phyloP scores from a whole-genome alignment of 2,329 filamentous ascomycete species.

The Pseudocercospora cruenta region DNA sequence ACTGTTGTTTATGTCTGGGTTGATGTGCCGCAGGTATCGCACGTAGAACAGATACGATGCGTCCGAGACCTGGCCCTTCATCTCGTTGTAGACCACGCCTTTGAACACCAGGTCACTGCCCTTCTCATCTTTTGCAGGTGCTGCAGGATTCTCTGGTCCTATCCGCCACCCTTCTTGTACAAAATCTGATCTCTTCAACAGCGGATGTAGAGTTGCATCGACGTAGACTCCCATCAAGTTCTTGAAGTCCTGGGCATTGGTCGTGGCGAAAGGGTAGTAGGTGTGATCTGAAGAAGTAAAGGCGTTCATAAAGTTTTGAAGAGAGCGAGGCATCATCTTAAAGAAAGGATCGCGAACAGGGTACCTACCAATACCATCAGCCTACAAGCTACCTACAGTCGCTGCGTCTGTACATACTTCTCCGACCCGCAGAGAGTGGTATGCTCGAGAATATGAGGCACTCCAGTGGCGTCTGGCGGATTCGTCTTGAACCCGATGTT shows the following conservation, averaged over 20 bases:
- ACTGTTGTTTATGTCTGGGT: slow-evolving; percentile 93
- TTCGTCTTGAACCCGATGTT: slow-evolving; percentile 99
- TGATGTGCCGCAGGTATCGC: slow-evolving; percentile 90
- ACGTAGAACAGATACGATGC: slow-evolving; percentile 96
- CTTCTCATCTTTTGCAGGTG: slow-evolving; percentile 48
- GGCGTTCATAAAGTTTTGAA: slow-evolving; percentile 99
- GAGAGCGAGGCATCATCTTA: slow-evolving; percentile 96
- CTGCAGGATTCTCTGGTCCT: slow-evolving; percentile 81
- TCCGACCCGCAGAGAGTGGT: slow-evolving; percentile 94
- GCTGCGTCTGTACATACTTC: slow-evolving; percentile 61
- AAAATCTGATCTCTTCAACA: slow-evolving; percentile 90
- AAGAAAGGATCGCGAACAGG: slow-evolving; percentile 99
- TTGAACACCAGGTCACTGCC: slow-evolving; percentile 79
- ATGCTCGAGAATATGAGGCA: slow-evolving; percentile 97
- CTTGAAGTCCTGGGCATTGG: slow-evolving; percentile 90
- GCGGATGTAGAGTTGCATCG: slow-evolving; percentile 86
- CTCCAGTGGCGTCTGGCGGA: slow-evolving; percentile 90
- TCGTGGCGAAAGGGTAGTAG: slow-evolving; percentile 96
- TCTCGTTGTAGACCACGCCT: slow-evolving; percentile 98
- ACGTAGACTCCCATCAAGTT: slow-evolving; percentile 97
- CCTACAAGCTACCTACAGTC: slow-evolving; percentile 15
- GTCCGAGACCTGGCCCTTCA: slow-evolving; percentile 99
- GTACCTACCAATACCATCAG: slow-evolving; percentile 61
- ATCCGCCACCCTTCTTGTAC: slow-evolving; percentile 96
- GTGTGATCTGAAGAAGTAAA: slow-evolving; percentile 97